Percentiles rank a stretch among this genome's conserved stretches.
Evolutionary conservation across 768 basidiomycete genomes (phyloP).

Genomic region (Boletus barrowsii): DNA sequence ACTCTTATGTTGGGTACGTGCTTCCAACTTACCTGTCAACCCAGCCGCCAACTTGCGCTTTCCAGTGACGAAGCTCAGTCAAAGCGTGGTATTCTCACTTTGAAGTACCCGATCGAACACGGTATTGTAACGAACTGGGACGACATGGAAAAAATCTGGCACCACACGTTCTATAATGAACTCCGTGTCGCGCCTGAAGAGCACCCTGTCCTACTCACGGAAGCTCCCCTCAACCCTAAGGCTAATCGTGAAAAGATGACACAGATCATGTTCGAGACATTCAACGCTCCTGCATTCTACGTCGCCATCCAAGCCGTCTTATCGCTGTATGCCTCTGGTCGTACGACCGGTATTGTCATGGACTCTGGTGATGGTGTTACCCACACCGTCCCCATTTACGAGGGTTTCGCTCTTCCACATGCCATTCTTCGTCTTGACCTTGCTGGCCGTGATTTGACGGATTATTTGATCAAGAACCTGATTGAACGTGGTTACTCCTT

Average conservation of each 20-base stretch:
- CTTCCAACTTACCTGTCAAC: constrained; percentile 2
- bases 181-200: constrained; percentile 76
- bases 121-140: constrained; percentile 98
- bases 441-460: constrained; percentile 90
- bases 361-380: constrained; percentile 97
- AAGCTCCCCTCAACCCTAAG: constrained; percentile 72
- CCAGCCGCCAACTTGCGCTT: constrained; percentile 10
- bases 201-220: constrained; percentile 69
- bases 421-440: constrained; percentile 91
- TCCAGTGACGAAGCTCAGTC: constrained; percentile 85
- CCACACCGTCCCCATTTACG: constrained; percentile 96
- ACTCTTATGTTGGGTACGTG: constrained; percentile 87
- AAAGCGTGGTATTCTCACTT: constrained; percentile 90
- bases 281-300: constrained; percentile 74
- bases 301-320: constrained; percentile 73
- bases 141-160: constrained; percentile 99
- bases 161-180: constrained; percentile 91
- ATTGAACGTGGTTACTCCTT: constrained; percentile 92
- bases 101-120: constrained; percentile 94
- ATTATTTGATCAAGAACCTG: constrained; percentile 77
- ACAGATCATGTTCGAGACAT: constrained; percentile 79
- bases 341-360: constrained; percentile 92
- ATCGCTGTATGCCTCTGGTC: constrained; percentile 87
- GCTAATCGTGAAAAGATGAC: constrained; percentile 75
- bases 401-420: constrained; percentile 90